Percentiles rank a stretch among this genome's conserved stretches.
Evolutionary conservation across 75 land plant genomes (phyloP).

Genomic region (Pinus taeda): DNA sequence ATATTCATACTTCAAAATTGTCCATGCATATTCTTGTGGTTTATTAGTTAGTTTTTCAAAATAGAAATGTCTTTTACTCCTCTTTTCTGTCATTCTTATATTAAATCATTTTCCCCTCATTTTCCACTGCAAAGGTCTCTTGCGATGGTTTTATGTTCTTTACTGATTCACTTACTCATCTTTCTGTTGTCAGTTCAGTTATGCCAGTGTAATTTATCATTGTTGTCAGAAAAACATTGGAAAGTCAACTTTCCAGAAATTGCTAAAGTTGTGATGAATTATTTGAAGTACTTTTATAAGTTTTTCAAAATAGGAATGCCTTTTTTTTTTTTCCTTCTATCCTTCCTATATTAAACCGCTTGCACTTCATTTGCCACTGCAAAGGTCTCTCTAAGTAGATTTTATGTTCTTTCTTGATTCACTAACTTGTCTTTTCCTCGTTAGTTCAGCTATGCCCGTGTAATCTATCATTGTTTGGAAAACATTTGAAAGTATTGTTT

Average conservation of each 20-base stretch:
- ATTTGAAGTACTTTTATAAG: neutral
- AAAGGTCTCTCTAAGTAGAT: neutral
- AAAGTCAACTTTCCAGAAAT: neutral
- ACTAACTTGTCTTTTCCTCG: neutral
- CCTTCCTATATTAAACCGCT: neutral
- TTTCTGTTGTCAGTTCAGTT: neutral
- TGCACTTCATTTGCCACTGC: neutral
- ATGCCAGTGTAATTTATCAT: neutral
- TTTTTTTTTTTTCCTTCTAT: neutral
- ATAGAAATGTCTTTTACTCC: neutral
- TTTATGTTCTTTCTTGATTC: neutral
- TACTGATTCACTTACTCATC: neutral
- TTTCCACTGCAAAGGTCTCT: neutral
- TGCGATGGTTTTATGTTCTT: neutral
- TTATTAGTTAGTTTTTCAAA: neutral
- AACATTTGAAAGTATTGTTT: neutral
- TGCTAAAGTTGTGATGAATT: neutral
- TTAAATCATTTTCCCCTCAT: neutral
- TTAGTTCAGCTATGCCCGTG: neutral
- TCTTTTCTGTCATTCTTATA: neutral
- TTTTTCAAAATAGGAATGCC: neutral
- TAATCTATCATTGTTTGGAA: neutral
- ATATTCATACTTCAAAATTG: neutral
- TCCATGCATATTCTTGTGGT: neutral
- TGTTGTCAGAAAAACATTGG: neutral